Conservation (phyloP, 2,329 filamentous ascomycete genomes). For the Emydomyces testavorans region DNA sequence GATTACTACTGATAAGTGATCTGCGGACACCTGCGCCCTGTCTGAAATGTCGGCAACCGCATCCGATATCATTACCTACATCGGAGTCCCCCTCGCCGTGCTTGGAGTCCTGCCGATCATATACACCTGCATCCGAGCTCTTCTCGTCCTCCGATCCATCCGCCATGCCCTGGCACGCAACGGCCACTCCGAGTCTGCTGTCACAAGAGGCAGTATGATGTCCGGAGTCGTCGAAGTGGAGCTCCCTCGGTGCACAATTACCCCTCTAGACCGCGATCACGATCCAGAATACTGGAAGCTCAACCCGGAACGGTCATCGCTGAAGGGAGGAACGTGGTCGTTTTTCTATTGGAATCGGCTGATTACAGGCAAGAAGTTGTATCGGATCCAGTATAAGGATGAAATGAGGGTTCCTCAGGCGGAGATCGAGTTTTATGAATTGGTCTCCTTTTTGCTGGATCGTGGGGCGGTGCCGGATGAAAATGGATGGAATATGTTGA, state of each 20-base stretch:
- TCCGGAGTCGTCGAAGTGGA: slow-evolving; percentile 57
- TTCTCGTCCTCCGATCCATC: slow-evolving; percentile 50
- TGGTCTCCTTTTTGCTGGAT: slow-evolving; percentile 52
- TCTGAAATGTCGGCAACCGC: slow-evolving; percentile 18
- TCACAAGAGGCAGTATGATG: slow-evolving; percentile 53
- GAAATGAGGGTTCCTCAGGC: slow-evolving; percentile 39
- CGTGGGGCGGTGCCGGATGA: slow-evolving; percentile 51
- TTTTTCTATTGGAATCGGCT: slow-evolving; percentile 56
- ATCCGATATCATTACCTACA: slow-evolving; percentile 45
- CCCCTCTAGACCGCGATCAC: slow-evolving; percentile 47
- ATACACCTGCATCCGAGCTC: slow-evolving; percentile 52
- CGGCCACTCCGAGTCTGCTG: slow-evolving; percentile 41
- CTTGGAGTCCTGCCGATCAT: slow-evolving; percentile 53
- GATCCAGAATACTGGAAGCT: slow-evolving; percentile 49
- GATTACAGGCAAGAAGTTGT: slow-evolving; percentile 49
- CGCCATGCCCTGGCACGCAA: slow-evolving; percentile 47
- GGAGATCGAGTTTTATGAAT: slow-evolving; percentile 46
- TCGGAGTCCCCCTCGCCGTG: slow-evolving; percentile 48
- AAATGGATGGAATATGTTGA: slow-evolving; percentile 47
- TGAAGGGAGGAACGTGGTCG: slow-evolving; percentile 53
- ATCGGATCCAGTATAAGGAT: slow-evolving; percentile 51
- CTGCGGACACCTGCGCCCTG: not conserved
- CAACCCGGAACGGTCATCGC: slow-evolving; percentile 40
- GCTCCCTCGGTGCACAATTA: slow-evolving; percentile 52
- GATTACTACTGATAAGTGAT: not conserved